phyloP scores from a whole-genome alignment of 345 rosid genomes.

The Bruguiera gymnorhiza region DNA sequence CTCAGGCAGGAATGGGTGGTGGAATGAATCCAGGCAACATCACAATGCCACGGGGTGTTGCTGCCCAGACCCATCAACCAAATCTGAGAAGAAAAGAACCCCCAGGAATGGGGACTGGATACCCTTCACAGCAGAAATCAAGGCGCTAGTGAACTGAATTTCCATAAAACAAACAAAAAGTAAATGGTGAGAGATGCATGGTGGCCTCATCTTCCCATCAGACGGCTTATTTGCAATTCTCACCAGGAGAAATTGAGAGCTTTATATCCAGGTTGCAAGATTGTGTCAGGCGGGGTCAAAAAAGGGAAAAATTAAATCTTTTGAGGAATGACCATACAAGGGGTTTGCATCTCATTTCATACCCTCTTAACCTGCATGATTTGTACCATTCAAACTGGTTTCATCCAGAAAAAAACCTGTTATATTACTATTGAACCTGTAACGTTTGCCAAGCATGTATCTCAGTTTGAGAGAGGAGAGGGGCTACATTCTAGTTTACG shows the following conservation, averaged over 20 bases:
- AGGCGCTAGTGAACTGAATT: slow-evolving; percentile 53
- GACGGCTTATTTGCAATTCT: background rate
- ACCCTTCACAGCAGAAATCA: slow-evolving; percentile 81
- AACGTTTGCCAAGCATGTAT: too few relatives aligned
- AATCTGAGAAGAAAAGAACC: slow-evolving; percentile 85
- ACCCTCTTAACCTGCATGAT: background rate
- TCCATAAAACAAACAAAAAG: background rate
- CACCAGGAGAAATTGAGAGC: background rate
- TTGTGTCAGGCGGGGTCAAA: background rate
- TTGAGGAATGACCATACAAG: background rate
- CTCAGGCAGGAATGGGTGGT: slow-evolving; percentile 58
- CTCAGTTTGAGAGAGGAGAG: too few relatives aligned
- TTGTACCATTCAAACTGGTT: background rate
- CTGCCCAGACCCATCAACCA: slow-evolving; percentile 63
- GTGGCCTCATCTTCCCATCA: background rate
- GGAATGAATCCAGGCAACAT: slow-evolving; percentile 78
- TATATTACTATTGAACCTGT: background rate
- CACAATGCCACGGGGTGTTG: slow-evolving; percentile 70
- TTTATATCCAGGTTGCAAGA: background rate
- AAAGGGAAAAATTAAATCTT: background rate
- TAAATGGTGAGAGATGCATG: background rate
- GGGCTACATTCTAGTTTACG: too few relatives aligned
- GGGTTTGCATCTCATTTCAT: background rate
- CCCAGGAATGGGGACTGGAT: slow-evolving; percentile 70
- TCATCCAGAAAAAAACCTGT: background rate